Evolutionary conservation across 139 green algal species (phyloP), one percentile per base, ranked within the genome.

Genomic region (Chlamydomonas eustigma): DNA sequence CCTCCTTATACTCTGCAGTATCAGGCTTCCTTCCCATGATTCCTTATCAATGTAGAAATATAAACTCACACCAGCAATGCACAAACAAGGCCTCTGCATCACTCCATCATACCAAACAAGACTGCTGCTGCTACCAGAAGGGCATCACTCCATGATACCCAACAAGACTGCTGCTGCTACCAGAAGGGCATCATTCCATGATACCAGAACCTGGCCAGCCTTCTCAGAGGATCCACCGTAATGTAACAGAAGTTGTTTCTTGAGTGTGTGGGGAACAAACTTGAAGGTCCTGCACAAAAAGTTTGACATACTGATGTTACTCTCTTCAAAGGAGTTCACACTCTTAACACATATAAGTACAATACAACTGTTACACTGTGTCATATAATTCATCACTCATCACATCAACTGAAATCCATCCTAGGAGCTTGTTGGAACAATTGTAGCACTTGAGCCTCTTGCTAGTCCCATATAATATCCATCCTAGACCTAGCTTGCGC

Each of bases 61-160:
- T n/a, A n/a, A n/a, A n/a, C n/a, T n/a, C n/a, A n/a, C n/a, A n/a
- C n/a, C n/a, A n/a, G n/a, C n/a, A n/a, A n/a, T n/a, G n/a, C n/a
- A n/a, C n/a, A n/a, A n/a, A n/a, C n/a, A n/a, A n/a, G n/a, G n/a
- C n/a, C n/a, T n/a, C n/a, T n/a, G 84, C 33, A 81, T 25, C 37
- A 77, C 81, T 1, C 78, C 81, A 66, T 89, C 81, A 63, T 91
- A 89, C 79, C 78, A n/a, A n/a, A n/a, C n/a, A n/a, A n/a, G n/a
- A n/a, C n/a, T n/a, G n/a, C n/a, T n/a, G n/a, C n/a, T n/a, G 32
- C 64, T 51, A 91, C 86, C 86, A 91, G 66, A 81, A 88, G 0
- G 86, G 84, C 33, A 81, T 25, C 37, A 77, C 81, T 1, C 78
- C 81, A 66, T 89, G 84, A 63, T 91, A 89, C 79, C 78, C n/a